Evolutionary conservation across 1,139 yeast species (phyloP).

Genomic region (Hanseniaspora uvarum): DNA sequence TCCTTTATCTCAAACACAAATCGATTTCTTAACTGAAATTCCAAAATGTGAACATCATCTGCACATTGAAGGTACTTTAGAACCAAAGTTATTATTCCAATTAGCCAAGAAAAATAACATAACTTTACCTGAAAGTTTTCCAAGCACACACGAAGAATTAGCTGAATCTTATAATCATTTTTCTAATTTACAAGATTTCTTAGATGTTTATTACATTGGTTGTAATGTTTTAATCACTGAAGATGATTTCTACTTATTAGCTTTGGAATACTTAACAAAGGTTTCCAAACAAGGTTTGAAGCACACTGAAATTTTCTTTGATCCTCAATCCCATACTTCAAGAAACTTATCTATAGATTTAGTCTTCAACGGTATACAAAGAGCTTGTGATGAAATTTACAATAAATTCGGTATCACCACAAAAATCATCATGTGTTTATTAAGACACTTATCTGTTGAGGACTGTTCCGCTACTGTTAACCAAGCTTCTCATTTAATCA

Average conservation of each 20-base stretch:
- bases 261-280: conserved; percentile 58
- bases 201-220: conserved; percentile 68
- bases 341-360: conserved; percentile 50
- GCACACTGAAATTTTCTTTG: conserved; percentile 68
- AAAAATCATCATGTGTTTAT: conserved; percentile 65
- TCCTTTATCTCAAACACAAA: conserved; percentile 23
- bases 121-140: conserved; percentile 49
- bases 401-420: conserved; percentile 50
- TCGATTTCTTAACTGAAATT: conserved; percentile 46
- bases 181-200: conserved; percentile 61
- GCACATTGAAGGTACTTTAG: conserved; percentile 71
- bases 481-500: conserved; percentile 41
- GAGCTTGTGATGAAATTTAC: conserved; percentile 53
- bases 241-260: conserved; percentile 61
- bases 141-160: conserved; percentile 44
- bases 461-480: conserved; percentile 49
- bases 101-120: conserved; percentile 53
- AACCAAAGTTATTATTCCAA: conserved; percentile 57
- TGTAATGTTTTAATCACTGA: conserved; percentile 59
- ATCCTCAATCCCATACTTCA: conserved; percentile 73
- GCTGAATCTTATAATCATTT: conserved; percentile 50
- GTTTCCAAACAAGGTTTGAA: conserved; percentile 52
- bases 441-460: conserved; percentile 58
- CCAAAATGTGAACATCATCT: conserved; percentile 81
- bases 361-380: conserved; percentile 53